A percentile compares a stretch with the other conserved stretches of the same genome.
Evolutionary conservation across 2,329 filamentous ascomycete genomes (phyloP).

Genomic region (Leptographium wingfieldii): DNA sequence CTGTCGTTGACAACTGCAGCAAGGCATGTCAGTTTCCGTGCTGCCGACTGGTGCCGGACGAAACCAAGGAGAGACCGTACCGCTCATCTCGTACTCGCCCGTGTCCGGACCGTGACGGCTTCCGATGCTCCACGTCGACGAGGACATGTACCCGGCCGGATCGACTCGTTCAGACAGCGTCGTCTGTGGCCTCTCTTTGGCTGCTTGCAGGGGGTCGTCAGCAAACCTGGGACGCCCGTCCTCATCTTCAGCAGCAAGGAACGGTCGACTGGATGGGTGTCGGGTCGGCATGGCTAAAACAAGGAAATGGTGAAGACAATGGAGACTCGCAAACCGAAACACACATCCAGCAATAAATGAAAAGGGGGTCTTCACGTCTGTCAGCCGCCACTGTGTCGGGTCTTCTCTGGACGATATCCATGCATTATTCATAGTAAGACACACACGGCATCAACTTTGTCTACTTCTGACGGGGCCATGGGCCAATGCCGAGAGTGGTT

Average conservation of each 20-base stretch:
- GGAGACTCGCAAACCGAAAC: neutral
- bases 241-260: neutral
- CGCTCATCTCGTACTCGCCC: slow-evolving; percentile 69
- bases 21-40: slow-evolving; percentile 4
- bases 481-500: neutral
- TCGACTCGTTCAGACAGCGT: slow-evolving; percentile 45
- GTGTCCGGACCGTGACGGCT: slow-evolving; percentile 47
- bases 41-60: neutral
- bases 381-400: too few relatives aligned
- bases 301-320: neutral
- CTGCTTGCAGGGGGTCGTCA: neutral
- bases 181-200: slow-evolving; percentile 12
- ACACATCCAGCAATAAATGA: neutral
- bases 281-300: neutral
- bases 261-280: neutral
- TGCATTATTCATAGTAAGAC: too few relatives aligned
- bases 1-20: slow-evolving; percentile 80
- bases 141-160: slow-evolving; percentile 48
- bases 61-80: slow-evolving; percentile 31
- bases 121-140: slow-evolving; percentile 48
- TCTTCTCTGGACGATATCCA: too few relatives aligned
- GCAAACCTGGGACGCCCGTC: neutral
- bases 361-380: neutral
- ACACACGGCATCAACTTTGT: neutral
- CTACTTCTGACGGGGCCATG: neutral